Conservation (phyloP, 768 basidiomycete species). For the Dioszegia aurantiaca region DNA sequence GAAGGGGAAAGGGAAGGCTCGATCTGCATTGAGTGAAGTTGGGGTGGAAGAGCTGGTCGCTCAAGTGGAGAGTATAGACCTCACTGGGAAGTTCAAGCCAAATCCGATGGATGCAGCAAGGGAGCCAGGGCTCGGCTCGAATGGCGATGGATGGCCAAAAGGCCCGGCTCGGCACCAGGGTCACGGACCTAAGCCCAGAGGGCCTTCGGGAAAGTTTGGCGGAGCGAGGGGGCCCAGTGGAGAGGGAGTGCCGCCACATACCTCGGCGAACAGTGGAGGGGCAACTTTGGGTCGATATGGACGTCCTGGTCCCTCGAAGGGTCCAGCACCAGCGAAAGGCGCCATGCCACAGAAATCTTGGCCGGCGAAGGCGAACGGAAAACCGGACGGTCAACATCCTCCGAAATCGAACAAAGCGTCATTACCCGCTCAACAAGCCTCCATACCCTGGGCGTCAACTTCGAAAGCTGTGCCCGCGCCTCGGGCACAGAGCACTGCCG, state of each 20-base stretch:
- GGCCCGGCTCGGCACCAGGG: neutral
- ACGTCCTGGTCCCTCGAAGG: neutral
- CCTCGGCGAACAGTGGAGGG: neutral
- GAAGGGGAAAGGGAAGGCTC: constrained; percentile 8
- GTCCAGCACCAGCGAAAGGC: too few species aligned
- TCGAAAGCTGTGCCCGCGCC: too few species aligned
- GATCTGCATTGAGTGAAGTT: constrained; percentile 1
- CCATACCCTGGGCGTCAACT: too few species aligned
- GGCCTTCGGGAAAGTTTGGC: too few species aligned
- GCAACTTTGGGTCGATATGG: neutral
- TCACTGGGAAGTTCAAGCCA: neutral
- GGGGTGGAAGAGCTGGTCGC: constrained; percentile 6
- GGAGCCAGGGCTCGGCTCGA: neutral
- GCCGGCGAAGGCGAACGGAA: too few species aligned
- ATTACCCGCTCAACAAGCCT: neutral
- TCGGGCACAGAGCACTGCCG: too few species aligned
- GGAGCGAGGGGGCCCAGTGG: too few species aligned
- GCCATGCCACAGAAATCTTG: too few species aligned
- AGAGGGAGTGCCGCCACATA: too few species aligned
- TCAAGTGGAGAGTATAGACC: constrained; percentile 11
- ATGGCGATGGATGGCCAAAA: neutral
- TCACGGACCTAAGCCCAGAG: neutral
- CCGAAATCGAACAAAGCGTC: too few species aligned
- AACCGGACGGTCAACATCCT: too few species aligned
- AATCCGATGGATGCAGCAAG: neutral